These are phyloP conservation scores for Staphylotrichum tortipilum DNA, from an alignment of 495 filamentous ascomycete genomes.

Conservation along the genomic window DNA sequence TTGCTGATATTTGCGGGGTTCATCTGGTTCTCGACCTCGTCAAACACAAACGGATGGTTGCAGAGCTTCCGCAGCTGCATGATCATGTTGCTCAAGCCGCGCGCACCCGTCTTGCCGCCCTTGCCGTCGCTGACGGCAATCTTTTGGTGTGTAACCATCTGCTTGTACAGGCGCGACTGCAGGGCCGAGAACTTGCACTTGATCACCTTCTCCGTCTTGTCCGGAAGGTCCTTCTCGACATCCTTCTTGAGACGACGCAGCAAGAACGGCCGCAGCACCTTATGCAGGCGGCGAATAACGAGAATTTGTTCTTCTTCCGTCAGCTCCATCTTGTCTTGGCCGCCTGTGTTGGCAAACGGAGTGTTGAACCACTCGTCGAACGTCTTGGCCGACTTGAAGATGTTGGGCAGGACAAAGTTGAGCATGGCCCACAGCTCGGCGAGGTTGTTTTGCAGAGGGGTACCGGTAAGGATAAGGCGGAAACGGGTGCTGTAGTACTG, in stretches of 20 bases:
- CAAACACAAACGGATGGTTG: slow-evolving; percentile 98
- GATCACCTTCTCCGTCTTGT: slow-evolving; percentile 98
- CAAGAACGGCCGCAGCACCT: slow-evolving; percentile 94
- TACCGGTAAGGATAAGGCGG: slow-evolving; percentile 93
- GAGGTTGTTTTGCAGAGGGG: slow-evolving; percentile 93
- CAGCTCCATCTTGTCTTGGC: slow-evolving; percentile 96
- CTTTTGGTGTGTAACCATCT: slow-evolving; percentile 90
- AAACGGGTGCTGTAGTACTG: slow-evolving; percentile 91
- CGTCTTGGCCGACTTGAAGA: slow-evolving; percentile 98
- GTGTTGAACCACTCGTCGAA: slow-evolving; percentile 99
- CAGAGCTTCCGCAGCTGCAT: slow-evolving; percentile 99
- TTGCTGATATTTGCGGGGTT: slow-evolving; percentile 81
- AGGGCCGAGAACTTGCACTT: slow-evolving; percentile 97
- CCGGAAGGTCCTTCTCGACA: slow-evolving; percentile 95
- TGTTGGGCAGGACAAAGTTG: slow-evolving; percentile 95
- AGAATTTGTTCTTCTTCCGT: slow-evolving; percentile 99
- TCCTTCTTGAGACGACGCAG: slow-evolving; percentile 98
- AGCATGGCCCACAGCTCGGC: slow-evolving; percentile 94
- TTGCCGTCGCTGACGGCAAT: slow-evolving; percentile 90
- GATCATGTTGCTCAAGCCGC: slow-evolving; percentile 97
- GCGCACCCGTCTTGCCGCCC: slow-evolving; percentile 89
- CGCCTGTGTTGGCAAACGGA: slow-evolving; percentile 95
- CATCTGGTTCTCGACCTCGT: slow-evolving; percentile 96
- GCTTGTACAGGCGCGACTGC: slow-evolving; percentile 88
- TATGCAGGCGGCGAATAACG: slow-evolving; percentile 95